These are phyloP conservation scores for Myriosclerotinia curreyana DNA, from an alignment of 2,329 filamentous ascomycete species.

Conservation along the genomic window DNA sequence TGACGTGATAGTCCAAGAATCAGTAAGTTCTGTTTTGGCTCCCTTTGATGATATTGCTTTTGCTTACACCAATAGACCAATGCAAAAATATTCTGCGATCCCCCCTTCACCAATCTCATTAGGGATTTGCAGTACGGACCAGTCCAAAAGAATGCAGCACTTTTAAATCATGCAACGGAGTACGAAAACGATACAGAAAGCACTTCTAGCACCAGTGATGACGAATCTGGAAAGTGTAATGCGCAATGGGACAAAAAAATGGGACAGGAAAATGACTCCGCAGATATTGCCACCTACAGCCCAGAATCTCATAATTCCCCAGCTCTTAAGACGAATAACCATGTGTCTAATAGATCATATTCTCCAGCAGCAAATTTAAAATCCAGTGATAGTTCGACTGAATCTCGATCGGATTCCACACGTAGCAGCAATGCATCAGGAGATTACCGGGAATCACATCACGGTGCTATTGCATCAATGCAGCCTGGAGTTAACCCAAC, in stretches of 20 bases:
- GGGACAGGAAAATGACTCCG: neutral
- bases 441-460: rapidly evolving
- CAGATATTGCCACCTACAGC: too few relatives aligned
- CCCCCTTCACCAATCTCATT: neutral
- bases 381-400: neutral
- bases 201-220: neutral
- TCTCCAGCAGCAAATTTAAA: too few relatives aligned
- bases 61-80: neutral
- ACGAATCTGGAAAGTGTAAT: neutral
- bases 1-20: neutral
- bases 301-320: too few relatives aligned
- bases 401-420: too few relatives aligned
- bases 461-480: neutral
- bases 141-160: too few relatives aligned
- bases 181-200: neutral
- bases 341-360: too few relatives aligned
- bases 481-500: neutral
- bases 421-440: neutral
- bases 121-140: too few relatives aligned
- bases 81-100: neutral
- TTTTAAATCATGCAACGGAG: neutral
- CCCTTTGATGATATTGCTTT: neutral
- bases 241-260: neutral
- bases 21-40: neutral
- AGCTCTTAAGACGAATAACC: too few relatives aligned